Percentiles rank a stretch among this genome's conserved stretches.
Conservation (phyloP, 208 protist genomes). For the Crithidia sp. region DNA sequence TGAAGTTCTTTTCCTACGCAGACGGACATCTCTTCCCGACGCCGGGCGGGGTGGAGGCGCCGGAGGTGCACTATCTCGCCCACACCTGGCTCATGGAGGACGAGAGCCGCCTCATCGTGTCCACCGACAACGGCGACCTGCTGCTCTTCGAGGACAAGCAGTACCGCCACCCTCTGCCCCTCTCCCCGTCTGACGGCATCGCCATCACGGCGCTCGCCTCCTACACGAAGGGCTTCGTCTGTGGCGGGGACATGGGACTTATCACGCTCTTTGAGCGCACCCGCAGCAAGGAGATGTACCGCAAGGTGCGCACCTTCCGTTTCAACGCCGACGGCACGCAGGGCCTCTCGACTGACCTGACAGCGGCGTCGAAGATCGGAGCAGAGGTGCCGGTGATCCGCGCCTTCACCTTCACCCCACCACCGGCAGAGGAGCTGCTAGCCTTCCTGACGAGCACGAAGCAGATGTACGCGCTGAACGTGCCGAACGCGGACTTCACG, state of each 20-base stretch:
- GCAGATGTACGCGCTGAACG: slow-evolving; percentile 93
- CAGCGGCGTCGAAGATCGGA: slow-evolving; percentile 30
- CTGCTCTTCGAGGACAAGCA: slow-evolving; percentile 94
- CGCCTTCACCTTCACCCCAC: slow-evolving; percentile 86
- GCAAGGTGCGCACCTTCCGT: slow-evolving; percentile 92
- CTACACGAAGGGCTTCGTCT: slow-evolving; percentile 96
- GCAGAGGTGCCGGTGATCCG: slow-evolving; percentile 76
- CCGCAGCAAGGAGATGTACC: slow-evolving; percentile 94
- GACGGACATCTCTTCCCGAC: slow-evolving; percentile 82
- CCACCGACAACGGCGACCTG: slow-evolving; percentile 93
- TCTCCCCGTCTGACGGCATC: slow-evolving; percentile 89
- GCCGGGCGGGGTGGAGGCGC: slow-evolving; percentile 62
- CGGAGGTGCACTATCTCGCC: slow-evolving; percentile 89
- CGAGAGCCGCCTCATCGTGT: slow-evolving; percentile 87
- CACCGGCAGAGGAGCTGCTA: slow-evolving; percentile 89
- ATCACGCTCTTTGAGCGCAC: slow-evolving; percentile 93
- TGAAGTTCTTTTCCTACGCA: slow-evolving; percentile 88
- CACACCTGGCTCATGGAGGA: slow-evolving; percentile 94
- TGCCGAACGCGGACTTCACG: slow-evolving; percentile 94
- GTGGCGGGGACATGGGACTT: slow-evolving; percentile 93
- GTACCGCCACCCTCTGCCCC: slow-evolving; percentile 82
- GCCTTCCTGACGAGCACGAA: slow-evolving; percentile 92
- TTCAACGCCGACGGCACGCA: slow-evolving; percentile 76
- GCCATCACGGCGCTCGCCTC: slow-evolving; percentile 85
- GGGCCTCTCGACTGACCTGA: slow-evolving; percentile 28